These are phyloP conservation scores for Mycena sanguinolenta DNA, from an alignment of 768 basidiomycete genomes.

Conservation along the genomic window DNA sequence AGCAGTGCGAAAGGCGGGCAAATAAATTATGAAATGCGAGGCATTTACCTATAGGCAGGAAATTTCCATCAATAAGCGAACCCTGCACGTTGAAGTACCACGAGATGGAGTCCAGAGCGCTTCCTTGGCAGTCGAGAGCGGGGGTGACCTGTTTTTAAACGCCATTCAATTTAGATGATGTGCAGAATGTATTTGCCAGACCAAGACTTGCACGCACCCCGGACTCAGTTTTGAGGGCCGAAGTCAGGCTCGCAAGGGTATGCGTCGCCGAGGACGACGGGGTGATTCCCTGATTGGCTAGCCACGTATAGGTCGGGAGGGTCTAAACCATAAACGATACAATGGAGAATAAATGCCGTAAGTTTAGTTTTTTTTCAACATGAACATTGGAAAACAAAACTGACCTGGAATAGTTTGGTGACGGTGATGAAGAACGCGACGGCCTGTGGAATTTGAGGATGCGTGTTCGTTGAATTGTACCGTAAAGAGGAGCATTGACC, in stretches of 20 bases:
- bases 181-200: too few relatives aligned
- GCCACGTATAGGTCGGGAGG: slow-evolving; percentile 70
- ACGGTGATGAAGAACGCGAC: slow-evolving; percentile 61
- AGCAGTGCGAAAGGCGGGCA: too few relatives aligned
- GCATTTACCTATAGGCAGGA: slow-evolving; percentile 61
- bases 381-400: not conserved
- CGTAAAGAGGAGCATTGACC: not conserved
- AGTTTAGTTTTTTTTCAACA: too few relatives aligned
- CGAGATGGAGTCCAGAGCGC: slow-evolving; percentile 55
- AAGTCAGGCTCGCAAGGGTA: slow-evolving; percentile 54
- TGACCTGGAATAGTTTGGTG: slow-evolving; percentile 54
- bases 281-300: slow-evolving; percentile 66
- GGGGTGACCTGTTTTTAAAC: slow-evolving; percentile 54
- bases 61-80: slow-evolving; percentile 68
- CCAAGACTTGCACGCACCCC: slow-evolving; percentile 45
- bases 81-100: slow-evolving; percentile 72
- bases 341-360: too few relatives aligned
- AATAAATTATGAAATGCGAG: too few relatives aligned
- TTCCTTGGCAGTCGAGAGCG: slow-evolving; percentile 57
- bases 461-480: too few relatives aligned
- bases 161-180: too few relatives aligned
- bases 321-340: too few relatives aligned
- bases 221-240: slow-evolving; percentile 57
- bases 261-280: slow-evolving; percentile 60
- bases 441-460: slow-evolving; percentile 38